Evolutionary conservation across 225 moss, liverwort and hornwort species (phyloP), one percentile per base, ranked within the genome.

Genomic region (Marchantia polymorpha): DNA sequence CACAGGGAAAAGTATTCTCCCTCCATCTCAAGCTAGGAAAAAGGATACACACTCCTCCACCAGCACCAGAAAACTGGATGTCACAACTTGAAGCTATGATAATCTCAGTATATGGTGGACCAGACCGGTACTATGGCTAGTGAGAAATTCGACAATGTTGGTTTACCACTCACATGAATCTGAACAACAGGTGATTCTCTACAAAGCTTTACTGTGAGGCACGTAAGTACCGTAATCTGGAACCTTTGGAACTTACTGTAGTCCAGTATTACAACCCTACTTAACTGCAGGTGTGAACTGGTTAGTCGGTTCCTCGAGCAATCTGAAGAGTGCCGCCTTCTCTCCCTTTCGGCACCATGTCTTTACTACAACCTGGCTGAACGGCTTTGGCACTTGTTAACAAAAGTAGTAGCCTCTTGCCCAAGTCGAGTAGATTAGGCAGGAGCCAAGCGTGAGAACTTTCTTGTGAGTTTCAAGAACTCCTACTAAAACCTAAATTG

Each of bases 161-260:
- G 75, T 80, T 81, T 73, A 81, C 76, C 79, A 81, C 64, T 79
- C 81, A 87, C 75, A 79, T 87, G 83, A 72, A 75, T 83, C 81
- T 83, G 70, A 20, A 77, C 29, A 83, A 72, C 76, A 82, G 81
- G 83, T 83, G 72, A 56, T 79, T 81, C 83, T 87, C 80, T 86
- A 86, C 86, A 86, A 86, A 74, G 73, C 64, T 80, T 78, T 81
- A 81, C 77, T 80, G 72, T 76, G 63, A 82, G 76, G 48, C 75
- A 64, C 64, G 59, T 66, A 78, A 49, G 55, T 58, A 61, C 61
- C 59, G 60, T 60, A 76, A 76, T n/a, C 22, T 64, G 64, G 64
- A 64, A 49, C 61, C 48, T n/a, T 64, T 63, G 50, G 64, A 46
- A 77, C 64, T 64, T 77, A 76, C 47, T 76, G 15, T 39, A 22